A percentile compares a stretch with the other conserved stretches of the same genome.
These are phyloP conservation scores for Pythium insidiosum DNA, from an alignment of 352 stramenopile species.

Conservation along the genomic window DNA sequence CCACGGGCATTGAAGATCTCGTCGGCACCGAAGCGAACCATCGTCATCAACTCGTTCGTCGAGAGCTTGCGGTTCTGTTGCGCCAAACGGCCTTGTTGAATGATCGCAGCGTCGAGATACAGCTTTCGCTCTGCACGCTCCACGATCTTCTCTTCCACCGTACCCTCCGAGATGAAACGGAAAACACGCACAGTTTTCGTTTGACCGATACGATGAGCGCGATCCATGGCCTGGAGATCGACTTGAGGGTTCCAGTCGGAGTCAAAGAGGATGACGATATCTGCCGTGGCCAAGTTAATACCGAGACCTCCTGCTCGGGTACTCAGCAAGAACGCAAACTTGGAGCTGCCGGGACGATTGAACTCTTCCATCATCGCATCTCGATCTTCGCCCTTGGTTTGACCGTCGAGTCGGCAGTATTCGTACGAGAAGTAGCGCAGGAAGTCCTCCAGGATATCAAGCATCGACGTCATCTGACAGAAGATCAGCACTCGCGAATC, in stretches of 20 bases:
- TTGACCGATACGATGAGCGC: constrained; percentile 97
- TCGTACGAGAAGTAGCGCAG: constrained; percentile 87
- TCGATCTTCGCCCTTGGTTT: constrained; percentile 80
- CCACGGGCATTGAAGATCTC: constrained; percentile 86
- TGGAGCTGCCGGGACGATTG: constrained; percentile 93
- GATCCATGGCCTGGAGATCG: constrained; percentile 98
- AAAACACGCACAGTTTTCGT: constrained; percentile 98
- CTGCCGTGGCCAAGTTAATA: constrained; percentile 98
- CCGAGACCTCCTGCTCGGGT: constrained; percentile 94
- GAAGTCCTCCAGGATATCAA: constrained; percentile 99
- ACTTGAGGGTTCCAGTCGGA: constrained; percentile 98
- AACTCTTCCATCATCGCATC: constrained; percentile 96
- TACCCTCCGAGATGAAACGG: constrained; percentile 96
- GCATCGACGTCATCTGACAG: constrained; percentile 99
- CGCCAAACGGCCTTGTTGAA: constrained; percentile 97
- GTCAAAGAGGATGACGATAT: constrained; percentile 98
- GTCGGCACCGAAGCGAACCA: constrained; percentile 89
- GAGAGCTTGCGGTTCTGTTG: constrained; percentile 88
- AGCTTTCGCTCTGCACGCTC: constrained; percentile 97
- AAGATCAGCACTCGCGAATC: constrained; percentile 97
- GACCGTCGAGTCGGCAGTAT: constrained; percentile 80
- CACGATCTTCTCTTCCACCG: constrained; percentile 99
- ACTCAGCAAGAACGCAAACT: constrained; percentile 97
- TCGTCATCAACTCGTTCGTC: constrained; percentile 98
- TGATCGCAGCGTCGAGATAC: constrained; percentile 98